Conservation (phyloP, 495 filamentous ascomycete genomes). For the Penicillium macrosclerotiorum region DNA sequence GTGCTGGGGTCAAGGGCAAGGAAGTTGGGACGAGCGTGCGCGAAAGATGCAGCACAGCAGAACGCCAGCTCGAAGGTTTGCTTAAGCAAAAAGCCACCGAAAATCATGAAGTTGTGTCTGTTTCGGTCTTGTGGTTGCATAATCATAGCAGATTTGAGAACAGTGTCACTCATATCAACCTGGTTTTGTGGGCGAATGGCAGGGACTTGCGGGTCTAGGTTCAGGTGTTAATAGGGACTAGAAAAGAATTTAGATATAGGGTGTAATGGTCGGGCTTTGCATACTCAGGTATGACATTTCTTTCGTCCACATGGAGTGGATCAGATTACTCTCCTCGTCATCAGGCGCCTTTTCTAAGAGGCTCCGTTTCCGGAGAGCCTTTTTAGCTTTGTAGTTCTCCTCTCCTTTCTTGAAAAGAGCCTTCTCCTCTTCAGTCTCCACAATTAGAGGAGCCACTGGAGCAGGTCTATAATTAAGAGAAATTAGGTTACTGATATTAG, state of each 20-base stretch:
- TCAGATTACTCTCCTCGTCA: conserved; percentile 72
- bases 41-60: conserved; percentile 76
- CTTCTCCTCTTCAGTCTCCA: conserved; percentile 71
- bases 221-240: background rate
- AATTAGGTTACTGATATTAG: too few relatives aligned
- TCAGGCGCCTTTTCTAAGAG: conserved; percentile 72
- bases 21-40: conserved; percentile 74
- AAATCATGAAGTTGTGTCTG: conserved; percentile 87
- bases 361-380: conserved; percentile 59
- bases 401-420: conserved; percentile 66
- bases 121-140: conserved; percentile 90
- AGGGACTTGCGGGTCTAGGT: conserved; percentile 54
- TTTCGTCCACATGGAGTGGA: conserved; percentile 76
- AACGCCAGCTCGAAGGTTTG: conserved; percentile 86
- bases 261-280: conserved; percentile 4
- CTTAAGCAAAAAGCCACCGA: conserved; percentile 81
- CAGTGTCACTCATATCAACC: conserved; percentile 65
- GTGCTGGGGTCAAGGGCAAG: conserved; percentile 75
- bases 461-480: conserved; percentile 40
- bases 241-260: background rate
- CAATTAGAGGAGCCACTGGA: conserved; percentile 54
- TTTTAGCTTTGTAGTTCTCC: conserved; percentile 72
- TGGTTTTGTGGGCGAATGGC: conserved; percentile 60
- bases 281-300: conserved; percentile 64
- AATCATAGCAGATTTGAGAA: conserved; percentile 67